Evolutionary conservation across 2,329 filamentous ascomycete genomes (phyloP), one percentile per base, ranked within the genome.

Genomic region (Aspergillus hiratsukae): DNA sequence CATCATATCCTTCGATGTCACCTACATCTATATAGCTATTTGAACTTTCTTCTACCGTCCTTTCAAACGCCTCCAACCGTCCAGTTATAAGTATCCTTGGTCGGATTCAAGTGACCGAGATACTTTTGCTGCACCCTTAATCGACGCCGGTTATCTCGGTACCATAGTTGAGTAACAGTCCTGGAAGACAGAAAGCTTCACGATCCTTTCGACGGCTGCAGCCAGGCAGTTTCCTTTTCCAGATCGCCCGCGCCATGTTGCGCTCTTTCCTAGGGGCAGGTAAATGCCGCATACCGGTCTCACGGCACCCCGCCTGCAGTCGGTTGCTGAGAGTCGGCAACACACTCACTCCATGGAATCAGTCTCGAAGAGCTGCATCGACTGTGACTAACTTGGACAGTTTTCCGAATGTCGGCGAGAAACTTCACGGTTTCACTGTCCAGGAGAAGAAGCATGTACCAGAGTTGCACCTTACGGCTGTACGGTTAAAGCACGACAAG

Each of bases 401-500:
- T 66, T 88, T 89, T 64, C 91, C 92, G 5, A 86, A 85, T 60
- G 83, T 88, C 1, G 94, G 94, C 69, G 87, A 93, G 70, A 88
- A 89, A 75, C 83, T 97, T 43, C 89, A 97, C 73, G 94, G 94
- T 68, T 99, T 99, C 77, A 97, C 92, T 0, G 80, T 99, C 53
- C 81, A 92, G 68, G 86, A 93, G 59, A 85, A 89, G 59, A 96
- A 97, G 77, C 89, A 96, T 76, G 90, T 99, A 2, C 91, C 92
- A 0, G 94, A 99, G 78, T 83, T 97, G 50, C 90, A 97, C 74
- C 78, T 99, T 69, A 96, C 92, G 1, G 94, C 94, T 4, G 76
- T 97, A 53, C 90, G 95, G 61, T 83, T 99, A 61, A 87, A 90
- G 68, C 94, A 99, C 72, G 90, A 97, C 77, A 92, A 92, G 79